Evolutionary conservation across 768 basidiomycete genomes (phyloP).

Genomic region (Cystobasidium ongulense): DNA sequence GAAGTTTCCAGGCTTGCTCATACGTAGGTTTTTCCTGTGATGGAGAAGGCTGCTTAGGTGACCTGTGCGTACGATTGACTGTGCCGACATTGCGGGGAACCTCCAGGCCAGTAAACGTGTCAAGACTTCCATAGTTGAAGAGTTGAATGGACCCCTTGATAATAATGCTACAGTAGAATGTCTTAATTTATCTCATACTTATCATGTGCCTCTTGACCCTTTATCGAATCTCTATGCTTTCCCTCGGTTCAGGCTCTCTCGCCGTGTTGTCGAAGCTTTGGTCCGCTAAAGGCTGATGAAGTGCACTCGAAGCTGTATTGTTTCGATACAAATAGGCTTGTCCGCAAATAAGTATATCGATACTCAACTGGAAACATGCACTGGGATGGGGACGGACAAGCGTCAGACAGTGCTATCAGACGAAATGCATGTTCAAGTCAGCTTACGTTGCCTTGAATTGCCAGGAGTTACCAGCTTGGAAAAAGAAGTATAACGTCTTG

Average conservation of each 20-base stretch:
- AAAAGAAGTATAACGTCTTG: conserved; percentile 37
- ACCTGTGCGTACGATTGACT: too few relatives aligned
- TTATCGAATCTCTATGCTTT: background rate
- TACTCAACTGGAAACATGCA: conserved; percentile 38
- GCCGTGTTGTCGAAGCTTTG: background rate
- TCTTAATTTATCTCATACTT: too few relatives aligned
- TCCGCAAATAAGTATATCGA: conserved; percentile 33
- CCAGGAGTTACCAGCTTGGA: conserved; percentile 26
- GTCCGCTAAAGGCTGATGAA: background rate
- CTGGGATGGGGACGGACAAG: conserved; percentile 14
- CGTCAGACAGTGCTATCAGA: background rate
- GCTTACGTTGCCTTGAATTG: conserved; percentile 36
- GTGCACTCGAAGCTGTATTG: conserved; percentile 14
- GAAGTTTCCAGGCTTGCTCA: too few relatives aligned
- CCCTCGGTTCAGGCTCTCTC: background rate
- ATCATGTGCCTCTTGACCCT: too few relatives aligned
- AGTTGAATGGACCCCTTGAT: too few relatives aligned
- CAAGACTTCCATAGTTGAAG: too few relatives aligned
- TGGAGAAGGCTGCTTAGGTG: too few relatives aligned
- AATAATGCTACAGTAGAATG: too few relatives aligned
- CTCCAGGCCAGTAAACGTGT: too few relatives aligned
- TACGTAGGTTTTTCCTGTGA: too few relatives aligned
- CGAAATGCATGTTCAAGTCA: background rate
- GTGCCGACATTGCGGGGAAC: too few relatives aligned
- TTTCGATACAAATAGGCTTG: conserved; percentile 37